Evolutionary conservation across 495 filamentous ascomycete genomes (phyloP).

Genomic region (Lasiosphaeriaceae sp.): DNA sequence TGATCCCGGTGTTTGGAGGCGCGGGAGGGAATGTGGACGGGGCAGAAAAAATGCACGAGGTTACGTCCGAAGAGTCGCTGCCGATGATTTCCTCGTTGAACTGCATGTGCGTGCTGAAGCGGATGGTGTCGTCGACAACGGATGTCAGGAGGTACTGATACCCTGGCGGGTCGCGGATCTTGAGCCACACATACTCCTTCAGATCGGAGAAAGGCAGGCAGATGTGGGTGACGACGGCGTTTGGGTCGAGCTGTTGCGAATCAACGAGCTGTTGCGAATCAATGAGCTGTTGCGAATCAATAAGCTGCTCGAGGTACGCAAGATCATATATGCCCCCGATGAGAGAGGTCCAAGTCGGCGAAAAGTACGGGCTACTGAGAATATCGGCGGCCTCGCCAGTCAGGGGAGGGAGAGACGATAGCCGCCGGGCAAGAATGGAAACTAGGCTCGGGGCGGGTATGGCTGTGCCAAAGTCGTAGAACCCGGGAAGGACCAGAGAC

Average conservation of each 20-base stretch:
- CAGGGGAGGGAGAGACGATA: not conserved
- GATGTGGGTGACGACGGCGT: not conserved
- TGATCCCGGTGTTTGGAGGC: too few relatives aligned
- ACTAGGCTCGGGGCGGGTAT: not conserved
- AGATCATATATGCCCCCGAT: not conserved
- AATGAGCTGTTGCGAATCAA: too few relatives aligned
- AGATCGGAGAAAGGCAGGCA: not conserved
- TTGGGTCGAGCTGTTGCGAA: not conserved
- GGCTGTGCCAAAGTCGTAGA: not conserved
- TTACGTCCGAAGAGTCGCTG: not conserved
- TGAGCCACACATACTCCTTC: not conserved
- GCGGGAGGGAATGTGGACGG: not conserved
- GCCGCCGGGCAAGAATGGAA: not conserved
- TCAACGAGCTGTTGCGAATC: not conserved
- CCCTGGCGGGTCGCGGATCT: not conserved
- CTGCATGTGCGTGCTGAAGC: not conserved
- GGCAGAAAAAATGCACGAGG: not conserved
- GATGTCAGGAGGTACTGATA: not conserved
- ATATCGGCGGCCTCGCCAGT: not conserved
- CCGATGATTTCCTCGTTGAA: not conserved
- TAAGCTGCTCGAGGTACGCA: too few relatives aligned
- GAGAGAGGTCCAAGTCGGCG: not conserved
- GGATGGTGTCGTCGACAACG: not conserved
- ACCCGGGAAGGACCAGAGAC: not conserved
- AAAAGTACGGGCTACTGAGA: not conserved